phyloP scores from a whole-genome alignment of 345 rosid genomes.

The Noccaea bulbosa region DNA sequence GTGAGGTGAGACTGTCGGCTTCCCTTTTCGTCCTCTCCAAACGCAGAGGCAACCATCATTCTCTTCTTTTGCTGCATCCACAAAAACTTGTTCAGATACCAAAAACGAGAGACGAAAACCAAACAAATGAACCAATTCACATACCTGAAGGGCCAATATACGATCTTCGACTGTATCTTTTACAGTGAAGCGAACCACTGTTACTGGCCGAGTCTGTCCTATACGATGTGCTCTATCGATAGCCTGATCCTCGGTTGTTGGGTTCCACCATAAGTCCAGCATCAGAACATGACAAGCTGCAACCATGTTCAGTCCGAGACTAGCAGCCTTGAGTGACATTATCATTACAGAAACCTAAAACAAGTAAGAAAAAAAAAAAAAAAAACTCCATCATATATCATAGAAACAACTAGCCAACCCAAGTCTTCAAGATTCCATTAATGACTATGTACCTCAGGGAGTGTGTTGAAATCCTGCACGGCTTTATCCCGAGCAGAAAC shows the following conservation, averaged over 20 bases:
- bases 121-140: too few relatives aligned
- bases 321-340: conserved; percentile 97
- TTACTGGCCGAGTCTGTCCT: conserved; percentile 92
- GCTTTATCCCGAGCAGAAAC: conserved; percentile 94
- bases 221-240: conserved; percentile 98
- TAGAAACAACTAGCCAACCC: background rate
- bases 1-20: conserved; percentile 80
- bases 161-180: conserved; percentile 95
- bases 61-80: conserved; percentile 84
- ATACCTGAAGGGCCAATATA: conserved; percentile 83
- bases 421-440: conserved; percentile 10
- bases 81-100: conserved; percentile 11
- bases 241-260: conserved; percentile 96
- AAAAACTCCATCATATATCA: background rate
- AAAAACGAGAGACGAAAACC: too few relatives aligned
- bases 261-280: conserved; percentile 99
- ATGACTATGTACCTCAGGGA: conserved; percentile 75
- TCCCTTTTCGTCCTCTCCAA: conserved; percentile 88
- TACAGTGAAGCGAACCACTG: conserved; percentile 82
- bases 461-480: conserved; percentile 88
- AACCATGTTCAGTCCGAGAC: conserved; percentile 97
- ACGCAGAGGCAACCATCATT: conserved; percentile 91
- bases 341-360: conserved; percentile 86
- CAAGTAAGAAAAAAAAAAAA: background rate
- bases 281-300: conserved; percentile 92